These are phyloP conservation scores for Xylariomycetidae sp. DNA, from an alignment of 2,329 filamentous ascomycete genomes.

Conservation along the genomic window DNA sequence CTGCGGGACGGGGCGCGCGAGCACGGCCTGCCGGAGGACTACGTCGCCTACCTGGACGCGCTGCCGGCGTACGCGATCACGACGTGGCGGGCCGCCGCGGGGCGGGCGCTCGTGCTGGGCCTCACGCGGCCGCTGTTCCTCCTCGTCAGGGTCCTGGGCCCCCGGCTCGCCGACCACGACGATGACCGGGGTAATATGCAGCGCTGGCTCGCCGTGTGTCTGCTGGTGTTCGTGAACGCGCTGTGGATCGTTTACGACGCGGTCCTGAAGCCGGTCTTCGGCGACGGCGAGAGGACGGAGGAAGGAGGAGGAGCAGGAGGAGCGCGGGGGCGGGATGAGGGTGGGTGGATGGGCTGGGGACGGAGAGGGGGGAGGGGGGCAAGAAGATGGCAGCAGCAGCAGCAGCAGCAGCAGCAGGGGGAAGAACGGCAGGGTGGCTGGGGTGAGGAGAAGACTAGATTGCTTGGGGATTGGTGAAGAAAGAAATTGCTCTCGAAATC, in stretches of 20 bases:
- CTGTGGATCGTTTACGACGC: constrained; percentile 64
- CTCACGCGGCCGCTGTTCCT: constrained; percentile 55
- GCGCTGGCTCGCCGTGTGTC: constrained; percentile 55
- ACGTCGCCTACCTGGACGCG: constrained; percentile 65
- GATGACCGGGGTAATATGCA: constrained; percentile 64
- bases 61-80: constrained; percentile 71
- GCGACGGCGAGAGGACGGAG: constrained; percentile 73
- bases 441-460: constrained; percentile 16
- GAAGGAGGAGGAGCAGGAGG: constrained; percentile 15
- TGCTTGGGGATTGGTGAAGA: constrained; percentile 24
- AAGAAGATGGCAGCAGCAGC: too few species aligned
- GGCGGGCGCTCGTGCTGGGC: constrained; percentile 56
- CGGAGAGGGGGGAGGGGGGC: not conserved
- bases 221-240: constrained; percentile 37
- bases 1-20: constrained; percentile 75
- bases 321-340: not conserved
- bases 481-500: too few species aligned
- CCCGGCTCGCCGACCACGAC: constrained; percentile 55
- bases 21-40: constrained; percentile 73
- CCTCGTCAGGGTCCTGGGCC: constrained; percentile 38
- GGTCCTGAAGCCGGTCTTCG: constrained; percentile 64
- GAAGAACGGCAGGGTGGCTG: constrained; percentile 3
- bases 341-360: not conserved
- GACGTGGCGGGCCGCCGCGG: constrained; percentile 60
- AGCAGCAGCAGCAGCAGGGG: too few species aligned